These are phyloP conservation scores for Wallacemonas sp. DNA, from an alignment of 208 protist species.

Conservation along the genomic window DNA sequence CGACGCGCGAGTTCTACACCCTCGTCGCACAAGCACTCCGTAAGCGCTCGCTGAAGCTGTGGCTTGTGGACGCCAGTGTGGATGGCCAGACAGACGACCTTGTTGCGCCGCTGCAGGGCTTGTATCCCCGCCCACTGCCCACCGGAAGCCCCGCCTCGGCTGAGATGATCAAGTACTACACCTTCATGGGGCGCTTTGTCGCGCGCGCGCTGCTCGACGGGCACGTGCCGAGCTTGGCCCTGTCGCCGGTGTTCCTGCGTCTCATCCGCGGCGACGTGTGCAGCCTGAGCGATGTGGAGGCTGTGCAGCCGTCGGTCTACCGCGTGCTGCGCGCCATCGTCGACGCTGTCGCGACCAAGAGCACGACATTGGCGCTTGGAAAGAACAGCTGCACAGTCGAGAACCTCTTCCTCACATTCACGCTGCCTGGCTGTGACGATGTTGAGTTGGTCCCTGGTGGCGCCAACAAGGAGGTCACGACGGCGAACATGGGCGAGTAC, in stretches of 20 bases:
- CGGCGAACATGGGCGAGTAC: conserved; percentile 67
- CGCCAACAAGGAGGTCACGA: conserved; percentile 41
- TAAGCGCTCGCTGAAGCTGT: conserved; percentile 58
- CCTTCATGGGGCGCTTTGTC: conserved; percentile 75
- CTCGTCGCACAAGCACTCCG: conserved; percentile 72
- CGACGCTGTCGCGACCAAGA: conserved; percentile 18
- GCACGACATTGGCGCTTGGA: conserved; percentile 35
- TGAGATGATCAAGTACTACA: conserved; percentile 37
- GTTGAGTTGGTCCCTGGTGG: conserved; percentile 57
- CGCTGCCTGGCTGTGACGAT: conserved; percentile 64
- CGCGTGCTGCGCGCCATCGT: conserved; percentile 49
- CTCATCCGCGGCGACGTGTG: conserved; percentile 79
- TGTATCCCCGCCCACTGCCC: conserved; percentile 61
- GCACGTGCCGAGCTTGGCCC: conserved; percentile 65
- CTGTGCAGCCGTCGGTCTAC: conserved; percentile 54
- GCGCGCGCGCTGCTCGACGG: conserved; percentile 79
- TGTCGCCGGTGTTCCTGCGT: conserved; percentile 71
- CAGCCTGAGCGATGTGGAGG: conserved; percentile 61
- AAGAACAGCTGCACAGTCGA: conserved; percentile 39
- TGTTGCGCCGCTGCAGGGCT: conserved; percentile 46
- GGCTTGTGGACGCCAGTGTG: conserved; percentile 28
- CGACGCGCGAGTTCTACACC: conserved; percentile 91
- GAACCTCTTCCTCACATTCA: conserved; percentile 77
- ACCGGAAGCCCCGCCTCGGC: conserved; percentile 21
- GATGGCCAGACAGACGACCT: conserved; percentile 35